These are phyloP conservation scores for Umbelopsis sp. DNA, from an alignment of 192 early-diverging fungal species.

Conservation along the genomic window DNA sequence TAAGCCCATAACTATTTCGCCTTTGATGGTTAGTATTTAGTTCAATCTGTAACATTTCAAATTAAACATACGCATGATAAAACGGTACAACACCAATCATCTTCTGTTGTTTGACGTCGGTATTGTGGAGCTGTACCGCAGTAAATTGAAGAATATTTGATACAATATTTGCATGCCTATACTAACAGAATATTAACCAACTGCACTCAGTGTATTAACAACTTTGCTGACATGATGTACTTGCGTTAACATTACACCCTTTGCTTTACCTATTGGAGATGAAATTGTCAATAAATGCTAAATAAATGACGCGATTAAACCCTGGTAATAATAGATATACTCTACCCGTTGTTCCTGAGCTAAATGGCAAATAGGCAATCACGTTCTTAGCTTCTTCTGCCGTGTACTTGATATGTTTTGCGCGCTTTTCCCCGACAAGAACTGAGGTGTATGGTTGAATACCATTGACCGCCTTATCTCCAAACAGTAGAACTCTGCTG, in stretches of 20 bases:
- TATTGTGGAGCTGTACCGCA: background rate
- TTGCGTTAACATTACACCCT: conserved; percentile 77
- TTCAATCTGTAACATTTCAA: background rate
- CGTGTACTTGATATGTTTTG: conserved; percentile 21
- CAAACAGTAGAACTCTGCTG: conserved; percentile 47
- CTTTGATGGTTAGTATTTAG: background rate
- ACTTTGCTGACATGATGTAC: conserved; percentile 65
- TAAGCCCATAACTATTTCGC: background rate
- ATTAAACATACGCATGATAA: conserved; percentile 36
- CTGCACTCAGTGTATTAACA: background rate
- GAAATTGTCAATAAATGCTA: too few species aligned
- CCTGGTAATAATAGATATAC: too few species aligned
- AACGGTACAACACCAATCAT: conserved; percentile 35
- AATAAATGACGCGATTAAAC: too few species aligned
- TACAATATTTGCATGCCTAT: conserved; percentile 34
- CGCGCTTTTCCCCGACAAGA: conserved; percentile 20
- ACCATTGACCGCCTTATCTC: conserved; percentile 38
- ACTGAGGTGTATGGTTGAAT: conserved; percentile 39
- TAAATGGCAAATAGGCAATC: conserved; percentile 70
- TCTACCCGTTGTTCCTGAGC: conserved; percentile 61
- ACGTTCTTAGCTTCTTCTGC: background rate
- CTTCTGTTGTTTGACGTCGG: conserved; percentile 14
- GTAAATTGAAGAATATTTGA: conserved; percentile 31
- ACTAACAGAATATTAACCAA: background rate
- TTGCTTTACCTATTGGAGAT: conserved; percentile 60